Evolutionary conservation across 805 yeast species (phyloP).

Genomic region (Ogataea trehalophila): DNA sequence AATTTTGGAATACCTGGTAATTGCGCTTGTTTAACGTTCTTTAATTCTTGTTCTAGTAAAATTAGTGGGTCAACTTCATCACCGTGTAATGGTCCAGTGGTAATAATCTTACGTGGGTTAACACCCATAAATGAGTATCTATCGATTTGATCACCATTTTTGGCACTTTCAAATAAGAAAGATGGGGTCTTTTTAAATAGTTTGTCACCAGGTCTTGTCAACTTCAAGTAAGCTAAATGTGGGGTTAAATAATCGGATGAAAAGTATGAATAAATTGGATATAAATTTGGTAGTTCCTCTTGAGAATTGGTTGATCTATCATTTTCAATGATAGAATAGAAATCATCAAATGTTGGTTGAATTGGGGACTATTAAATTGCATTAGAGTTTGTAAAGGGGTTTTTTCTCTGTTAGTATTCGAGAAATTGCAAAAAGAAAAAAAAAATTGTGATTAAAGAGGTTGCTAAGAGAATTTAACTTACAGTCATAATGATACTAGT

Average conservation of each 20-base stretch:
- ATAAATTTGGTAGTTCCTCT: constrained; percentile 52
- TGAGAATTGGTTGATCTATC: constrained; percentile 27
- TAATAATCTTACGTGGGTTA: constrained; percentile 74
- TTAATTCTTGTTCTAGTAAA: constrained; percentile 70
- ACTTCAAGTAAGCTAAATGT: constrained; percentile 81
- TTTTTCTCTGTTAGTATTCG: neutral
- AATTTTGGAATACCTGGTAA: constrained; percentile 78
- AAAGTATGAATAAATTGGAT: constrained; percentile 74
- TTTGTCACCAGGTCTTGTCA: constrained; percentile 61
- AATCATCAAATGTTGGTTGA: constrained; percentile 49
- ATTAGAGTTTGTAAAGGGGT: neutral
- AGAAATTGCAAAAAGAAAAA: too few relatives aligned
- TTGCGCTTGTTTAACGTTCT: constrained; percentile 59
- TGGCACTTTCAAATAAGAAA: constrained; percentile 84
- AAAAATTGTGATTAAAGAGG: neutral
- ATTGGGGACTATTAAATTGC: constrained; percentile 21
- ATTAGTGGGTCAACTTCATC: constrained; percentile 76
- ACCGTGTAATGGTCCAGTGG: constrained; percentile 68
- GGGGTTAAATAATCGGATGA: constrained; percentile 81
- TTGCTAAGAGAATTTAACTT: neutral
- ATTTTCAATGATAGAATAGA: constrained; percentile 35
- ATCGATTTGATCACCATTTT: constrained; percentile 82
- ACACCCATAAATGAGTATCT: constrained; percentile 90
- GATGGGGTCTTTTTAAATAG: constrained; percentile 52
- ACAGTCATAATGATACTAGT: neutral